These are phyloP conservation scores for Alternaria burnsii DNA, from an alignment of 2,329 filamentous ascomycete species.

Conservation along the genomic window DNA sequence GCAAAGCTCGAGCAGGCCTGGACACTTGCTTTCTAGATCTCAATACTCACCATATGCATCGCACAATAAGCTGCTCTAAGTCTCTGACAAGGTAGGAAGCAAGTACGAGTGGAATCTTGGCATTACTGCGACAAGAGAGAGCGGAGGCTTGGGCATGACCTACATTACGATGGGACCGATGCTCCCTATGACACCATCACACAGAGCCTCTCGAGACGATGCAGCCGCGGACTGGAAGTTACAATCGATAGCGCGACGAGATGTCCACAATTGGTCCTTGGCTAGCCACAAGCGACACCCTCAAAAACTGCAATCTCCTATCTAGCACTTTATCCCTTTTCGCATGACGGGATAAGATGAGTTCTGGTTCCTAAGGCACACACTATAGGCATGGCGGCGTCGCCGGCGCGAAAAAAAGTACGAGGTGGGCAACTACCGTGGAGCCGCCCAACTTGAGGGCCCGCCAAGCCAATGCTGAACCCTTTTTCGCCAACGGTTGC, in stretches of 20 bases:
- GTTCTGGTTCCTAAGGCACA: constrained; percentile 11
- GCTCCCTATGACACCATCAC: constrained; percentile 3
- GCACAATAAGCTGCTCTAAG: background rate
- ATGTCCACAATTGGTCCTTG: background rate
- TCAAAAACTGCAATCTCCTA: constrained; percentile 22
- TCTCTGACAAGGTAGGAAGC: background rate
- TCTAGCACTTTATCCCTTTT: constrained; percentile 18
- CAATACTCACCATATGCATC: background rate
- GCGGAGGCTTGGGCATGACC: constrained; percentile 1
- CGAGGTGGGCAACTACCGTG: constrained; percentile 15
- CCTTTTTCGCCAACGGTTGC: background rate
- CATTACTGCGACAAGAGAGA: background rate
- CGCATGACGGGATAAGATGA: constrained; percentile 15
- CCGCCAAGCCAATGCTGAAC: constrained; percentile 10
- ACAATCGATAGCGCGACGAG: constrained; percentile 26
- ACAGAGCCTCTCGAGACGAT: background rate
- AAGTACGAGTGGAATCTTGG: background rate
- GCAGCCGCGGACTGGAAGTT: background rate
- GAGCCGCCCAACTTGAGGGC: constrained; percentile 12
- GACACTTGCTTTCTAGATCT: background rate
- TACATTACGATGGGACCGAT: background rate
- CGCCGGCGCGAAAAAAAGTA: constrained; percentile 23
- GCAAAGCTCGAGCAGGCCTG: background rate
- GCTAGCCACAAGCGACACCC: constrained; percentile 10
- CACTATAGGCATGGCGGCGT: constrained; percentile 10